Conservation (phyloP, 2,329 filamentous ascomycete species). For the Cladobotryum mycophilum region DNA sequence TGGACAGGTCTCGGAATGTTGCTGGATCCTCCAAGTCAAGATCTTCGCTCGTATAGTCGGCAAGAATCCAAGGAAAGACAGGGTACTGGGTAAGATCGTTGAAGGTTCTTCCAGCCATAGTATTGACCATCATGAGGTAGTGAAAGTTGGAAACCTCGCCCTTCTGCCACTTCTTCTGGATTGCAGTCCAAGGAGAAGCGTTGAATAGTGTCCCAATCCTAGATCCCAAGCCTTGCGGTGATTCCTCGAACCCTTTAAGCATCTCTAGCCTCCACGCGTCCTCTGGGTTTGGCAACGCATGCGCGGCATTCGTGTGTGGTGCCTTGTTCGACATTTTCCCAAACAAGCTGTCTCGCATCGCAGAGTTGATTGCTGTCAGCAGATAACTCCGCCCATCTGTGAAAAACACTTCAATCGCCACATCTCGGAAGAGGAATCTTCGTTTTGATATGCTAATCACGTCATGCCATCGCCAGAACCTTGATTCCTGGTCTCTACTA, state of each 20-base stretch:
- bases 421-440: conserved; percentile 89
- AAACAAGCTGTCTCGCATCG: conserved; percentile 73
- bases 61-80: conserved; percentile 94
- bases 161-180: conserved; percentile 82
- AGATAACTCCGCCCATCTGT: conserved; percentile 94
- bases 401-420: conserved; percentile 96
- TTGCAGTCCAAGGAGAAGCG: conserved; percentile 70
- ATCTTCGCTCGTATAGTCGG: conserved; percentile 92
- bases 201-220: conserved; percentile 93
- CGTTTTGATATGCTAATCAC: conserved; percentile 94
- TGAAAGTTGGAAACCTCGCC: conserved; percentile 98
- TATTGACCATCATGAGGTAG: conserved; percentile 97
- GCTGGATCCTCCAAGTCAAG: conserved; percentile 78
- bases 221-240: conserved; percentile 63
- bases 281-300: conserved; percentile 68
- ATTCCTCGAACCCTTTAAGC: conserved; percentile 59
- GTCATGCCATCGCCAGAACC: conserved; percentile 91
- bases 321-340: conserved; percentile 70
- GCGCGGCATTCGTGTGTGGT: conserved; percentile 67
- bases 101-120: conserved; percentile 92
- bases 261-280: conserved; percentile 90
- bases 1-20: conserved; percentile 84
- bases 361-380: conserved; percentile 71
- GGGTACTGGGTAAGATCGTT: conserved; percentile 98
- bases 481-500: conserved; percentile 65